These are phyloP conservation scores for Coemansia sp. DNA, from an alignment of 192 early-diverging fungal genomes.

Conservation along the genomic window DNA sequence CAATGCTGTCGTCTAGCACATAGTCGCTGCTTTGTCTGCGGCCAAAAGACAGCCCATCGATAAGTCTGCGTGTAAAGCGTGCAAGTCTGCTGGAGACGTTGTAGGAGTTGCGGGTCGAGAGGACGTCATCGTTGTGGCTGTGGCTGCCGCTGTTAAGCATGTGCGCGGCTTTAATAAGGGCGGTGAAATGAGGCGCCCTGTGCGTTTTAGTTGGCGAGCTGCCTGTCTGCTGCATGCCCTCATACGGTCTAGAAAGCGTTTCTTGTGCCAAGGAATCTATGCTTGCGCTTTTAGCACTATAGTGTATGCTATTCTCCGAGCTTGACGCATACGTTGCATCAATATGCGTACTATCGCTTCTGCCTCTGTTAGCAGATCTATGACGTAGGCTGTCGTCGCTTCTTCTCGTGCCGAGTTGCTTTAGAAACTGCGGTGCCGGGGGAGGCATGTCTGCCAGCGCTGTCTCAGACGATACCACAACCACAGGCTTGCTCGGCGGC, in stretches of 20 bases:
- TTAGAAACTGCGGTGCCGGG: constrained; percentile 23
- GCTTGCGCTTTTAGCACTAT: neutral
- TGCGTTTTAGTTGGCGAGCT: neutral
- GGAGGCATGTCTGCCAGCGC: constrained; percentile 3
- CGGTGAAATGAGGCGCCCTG: constrained; percentile 13
- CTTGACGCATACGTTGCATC: neutral
- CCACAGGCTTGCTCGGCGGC: neutral
- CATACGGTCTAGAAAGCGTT: neutral
- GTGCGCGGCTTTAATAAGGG: constrained; percentile 23
- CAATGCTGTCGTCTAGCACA: neutral
- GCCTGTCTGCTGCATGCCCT: neutral
- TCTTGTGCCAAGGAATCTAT: neutral
- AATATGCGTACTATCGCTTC: neutral
- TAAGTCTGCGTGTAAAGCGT: constrained; percentile 30
- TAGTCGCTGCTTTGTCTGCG: constrained; percentile 1
- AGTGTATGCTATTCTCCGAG: neutral
- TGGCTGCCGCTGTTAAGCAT: constrained; percentile 7
- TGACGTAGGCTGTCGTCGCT: neutral
- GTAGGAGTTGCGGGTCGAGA: neutral
- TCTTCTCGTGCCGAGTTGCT: constrained; percentile 15
- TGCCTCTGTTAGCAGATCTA: neutral
- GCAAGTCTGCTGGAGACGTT: constrained; percentile 24
- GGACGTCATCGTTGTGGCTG: neutral
- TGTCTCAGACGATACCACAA: constrained; percentile 5
- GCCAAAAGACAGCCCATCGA: constrained; percentile 18